Base-by-base conservation (phyloP, 495 filamentous ascomycete genomes). In the Trichocladium uniseriatum region DNA sequence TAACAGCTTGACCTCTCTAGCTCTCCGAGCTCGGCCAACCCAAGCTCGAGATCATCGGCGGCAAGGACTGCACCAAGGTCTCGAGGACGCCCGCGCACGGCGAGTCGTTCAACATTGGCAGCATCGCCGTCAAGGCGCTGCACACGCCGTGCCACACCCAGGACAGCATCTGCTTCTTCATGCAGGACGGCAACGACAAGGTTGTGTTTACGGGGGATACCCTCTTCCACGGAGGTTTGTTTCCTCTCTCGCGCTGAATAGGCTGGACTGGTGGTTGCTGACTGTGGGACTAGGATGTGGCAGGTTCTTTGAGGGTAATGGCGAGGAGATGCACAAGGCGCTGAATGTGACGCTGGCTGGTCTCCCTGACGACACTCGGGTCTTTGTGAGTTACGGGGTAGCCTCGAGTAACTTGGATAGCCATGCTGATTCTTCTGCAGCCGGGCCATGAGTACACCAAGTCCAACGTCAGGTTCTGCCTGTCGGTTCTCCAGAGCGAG, bases 371-470 rank as follows among this genome's bases (percentile, higher is more conserved):
- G 89, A 97, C 61, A 97, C 94, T 37, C 87, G 81, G 52, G 89
- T 98, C 52, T 98, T 87, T 60, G 87, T 91, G 71, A 57, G 84
- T 71, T 6, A 2, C 20, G n/a, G 6, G 29, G 6, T 38, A 6
- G 15, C 9, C 6, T 13, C n/a, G n/a, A n/a, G n/a, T n/a, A n/a
- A n/a, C n/a, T 34, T 5, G 7, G 2, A 18, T 16, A 6, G 3
- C 6, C 8, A 42, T 32, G 48, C 22, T 29, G 28, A 20, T 13
- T 15, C 8, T 11, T n/a, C 18, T 16, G 14, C 43, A 94, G 86
- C 87, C 88, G 16, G 89, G 88, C n/a, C 89, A 96, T 58, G 90
- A 95, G 65, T 97, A 98, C 68, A 98, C 94, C 35, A 95, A 92
- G 62, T 75, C 80, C 32, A 98, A 98, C 58, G 86, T 90, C 56